These are phyloP conservation scores for Chaetomiaceae sp. DNA, from an alignment of 2,329 filamentous ascomycete species.

Conservation along the genomic window DNA sequence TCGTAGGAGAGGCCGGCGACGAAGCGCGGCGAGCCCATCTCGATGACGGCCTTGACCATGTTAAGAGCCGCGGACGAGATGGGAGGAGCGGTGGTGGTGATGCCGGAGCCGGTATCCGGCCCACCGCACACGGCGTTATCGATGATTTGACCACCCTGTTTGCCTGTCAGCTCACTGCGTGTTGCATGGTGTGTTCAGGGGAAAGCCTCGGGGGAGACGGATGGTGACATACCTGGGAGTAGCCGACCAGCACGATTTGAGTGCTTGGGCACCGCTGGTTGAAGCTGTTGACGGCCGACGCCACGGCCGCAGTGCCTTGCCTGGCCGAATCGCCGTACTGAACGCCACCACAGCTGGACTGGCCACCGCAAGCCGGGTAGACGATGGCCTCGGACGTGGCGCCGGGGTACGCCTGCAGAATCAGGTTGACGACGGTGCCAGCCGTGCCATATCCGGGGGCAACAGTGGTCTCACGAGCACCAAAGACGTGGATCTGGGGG, in stretches of 20 bases:
- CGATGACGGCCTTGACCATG: constrained; percentile 56
- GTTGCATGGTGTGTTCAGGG: background rate
- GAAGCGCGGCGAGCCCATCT: constrained; percentile 59
- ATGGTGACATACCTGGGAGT: constrained; percentile 54
- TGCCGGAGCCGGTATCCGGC: constrained; percentile 42
- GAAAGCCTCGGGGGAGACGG: too few relatives aligned
- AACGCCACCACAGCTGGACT: constrained; percentile 48
- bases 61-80: constrained; percentile 43
- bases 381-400: constrained; percentile 42
- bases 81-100: constrained; percentile 40
- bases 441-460: constrained; percentile 42
- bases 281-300: constrained; percentile 51
- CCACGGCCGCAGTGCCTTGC: constrained; percentile 51
- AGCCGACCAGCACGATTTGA: constrained; percentile 57
- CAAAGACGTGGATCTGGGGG: constrained; percentile 45
- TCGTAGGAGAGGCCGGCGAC: constrained; percentile 52
- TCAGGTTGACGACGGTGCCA: constrained; percentile 41
- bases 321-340: constrained; percentile 52
- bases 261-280: constrained; percentile 51
- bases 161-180: background rate
- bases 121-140: constrained; percentile 59
- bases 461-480: constrained; percentile 46
- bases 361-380: constrained; percentile 56
- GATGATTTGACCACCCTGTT: constrained; percentile 56
- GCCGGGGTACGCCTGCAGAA: constrained; percentile 41